These are phyloP conservation scores for Hypoxylon sp. DNA, from an alignment of 2,329 filamentous ascomycete genomes.

Conservation along the genomic window DNA sequence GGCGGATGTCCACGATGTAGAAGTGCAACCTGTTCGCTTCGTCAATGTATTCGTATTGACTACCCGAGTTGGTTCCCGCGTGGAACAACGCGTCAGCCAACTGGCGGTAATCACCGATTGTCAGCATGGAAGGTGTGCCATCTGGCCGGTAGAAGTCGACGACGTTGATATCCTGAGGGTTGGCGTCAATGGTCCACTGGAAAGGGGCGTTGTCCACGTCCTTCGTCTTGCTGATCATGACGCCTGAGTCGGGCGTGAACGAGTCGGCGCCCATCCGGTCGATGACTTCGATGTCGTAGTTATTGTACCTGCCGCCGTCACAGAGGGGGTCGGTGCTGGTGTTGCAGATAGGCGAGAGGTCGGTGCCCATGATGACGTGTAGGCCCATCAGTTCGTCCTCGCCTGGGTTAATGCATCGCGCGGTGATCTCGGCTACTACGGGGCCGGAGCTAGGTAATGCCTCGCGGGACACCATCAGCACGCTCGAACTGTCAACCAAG, in stretches of 20 bases:
- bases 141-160: slow-evolving; percentile 66
- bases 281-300: slow-evolving; percentile 68
- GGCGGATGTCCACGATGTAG: slow-evolving; percentile 62
- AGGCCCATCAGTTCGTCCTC: slow-evolving; percentile 62
- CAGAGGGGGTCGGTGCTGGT: slow-evolving; percentile 61
- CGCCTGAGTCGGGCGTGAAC: slow-evolving; percentile 66
- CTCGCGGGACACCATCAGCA: slow-evolving; percentile 62
- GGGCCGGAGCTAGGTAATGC: slow-evolving; percentile 61
- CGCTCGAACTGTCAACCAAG: slow-evolving; percentile 60
- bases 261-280: slow-evolving; percentile 69
- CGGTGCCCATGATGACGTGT: slow-evolving; percentile 62
- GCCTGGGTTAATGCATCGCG: slow-evolving; percentile 62
- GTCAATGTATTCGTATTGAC: slow-evolving; percentile 65
- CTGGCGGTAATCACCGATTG: slow-evolving; percentile 68
- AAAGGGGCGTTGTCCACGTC: slow-evolving; percentile 61
- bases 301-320: slow-evolving; percentile 66
- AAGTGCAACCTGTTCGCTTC: slow-evolving; percentile 64
- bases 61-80: slow-evolving; percentile 66
- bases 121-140: slow-evolving; percentile 63
- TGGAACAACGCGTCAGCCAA: slow-evolving; percentile 69
- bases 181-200: slow-evolving; percentile 70
- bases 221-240: slow-evolving; percentile 69
- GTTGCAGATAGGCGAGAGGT: slow-evolving; percentile 63
- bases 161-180: slow-evolving; percentile 66
- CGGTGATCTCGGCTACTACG: slow-evolving; percentile 63